Conservation (phyloP, 805 yeast species). For the Isabelozyma pseudorhagii region DNA sequence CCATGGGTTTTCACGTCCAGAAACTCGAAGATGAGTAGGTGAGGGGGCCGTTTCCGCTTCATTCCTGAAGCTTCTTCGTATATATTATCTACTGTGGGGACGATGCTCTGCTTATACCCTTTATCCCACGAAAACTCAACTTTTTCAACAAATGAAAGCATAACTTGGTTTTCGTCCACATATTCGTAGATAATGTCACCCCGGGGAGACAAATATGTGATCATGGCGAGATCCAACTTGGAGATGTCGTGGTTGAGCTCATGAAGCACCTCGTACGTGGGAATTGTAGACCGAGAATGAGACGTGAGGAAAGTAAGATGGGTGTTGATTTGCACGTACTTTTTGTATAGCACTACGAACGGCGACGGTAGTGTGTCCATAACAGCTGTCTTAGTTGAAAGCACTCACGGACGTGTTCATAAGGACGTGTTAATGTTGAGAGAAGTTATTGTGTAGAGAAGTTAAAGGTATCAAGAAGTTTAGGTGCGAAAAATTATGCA, state of each 20-base stretch:
- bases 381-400: no score
- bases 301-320: slow-evolving; percentile 39
- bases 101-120: slow-evolving; percentile 33
- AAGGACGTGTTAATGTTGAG: no score
- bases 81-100: slow-evolving; percentile 43
- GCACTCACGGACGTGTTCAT: no score
- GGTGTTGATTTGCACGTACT: slow-evolving; percentile 30
- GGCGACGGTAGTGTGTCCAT: background rate
- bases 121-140: slow-evolving; percentile 33
- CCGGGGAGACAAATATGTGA: slow-evolving; percentile 60
- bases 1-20: slow-evolving; percentile 62
- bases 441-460: no score
- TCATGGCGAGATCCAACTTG: slow-evolving; percentile 58
- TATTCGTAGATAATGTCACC: slow-evolving; percentile 67
- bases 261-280: slow-evolving; percentile 26
- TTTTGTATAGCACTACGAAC: slow-evolving; percentile 7
- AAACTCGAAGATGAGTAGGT: slow-evolving; percentile 71
- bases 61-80: slow-evolving; percentile 54
- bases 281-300: slow-evolving; percentile 31
- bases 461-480: no score
- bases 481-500: no score
- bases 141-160: slow-evolving; percentile 42
- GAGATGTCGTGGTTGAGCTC: slow-evolving; percentile 30
- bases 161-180: slow-evolving; percentile 71
- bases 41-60: slow-evolving; percentile 37